Base-by-base conservation (phyloP, 2,329 filamentous ascomycete genomes). In the Teratosphaeria zuluensis region DNA sequence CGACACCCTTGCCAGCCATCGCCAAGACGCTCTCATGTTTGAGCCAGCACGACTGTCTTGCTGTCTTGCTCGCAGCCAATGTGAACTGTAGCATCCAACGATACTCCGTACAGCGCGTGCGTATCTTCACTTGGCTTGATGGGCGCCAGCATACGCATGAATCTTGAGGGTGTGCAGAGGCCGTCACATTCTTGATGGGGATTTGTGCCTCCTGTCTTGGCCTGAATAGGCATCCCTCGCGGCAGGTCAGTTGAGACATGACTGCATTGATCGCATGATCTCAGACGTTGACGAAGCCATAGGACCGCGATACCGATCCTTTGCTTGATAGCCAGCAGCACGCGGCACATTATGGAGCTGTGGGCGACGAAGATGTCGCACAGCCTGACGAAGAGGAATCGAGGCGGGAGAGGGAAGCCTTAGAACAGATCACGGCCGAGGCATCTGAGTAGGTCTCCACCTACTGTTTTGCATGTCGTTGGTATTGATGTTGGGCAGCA, bases 321-420 rank as follows among this genome's bases (percentile, higher is more conserved):
- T 74, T 80, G 52, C 73, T 80, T 54, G 73, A 72, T 57, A 74
- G 77, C 63, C 68, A 74, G 56, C 52, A 53, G 28, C 73, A 70
- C 69, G 74, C 68, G 51, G 72, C 71, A 42, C 72, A 76, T 53
- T 80, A 80, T 64, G 77, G 78, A 65, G 73, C 73, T 56, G 67
- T 73, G 59, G 67, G 69, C 46, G 55, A 71, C 58, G 69, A 69
- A 59, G 67, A 69, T 51, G 55, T 65, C 8, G 69, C 72, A 59
- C 75, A 76, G 66, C 75, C 74, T 35, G 77, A 80, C 64, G 76
- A 77, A 56, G 77, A 79, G 64, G 77, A 79, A 68, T 70, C 79
- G 56, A 70, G 74, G 59, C 73, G 76, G 62, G 75, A 78, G 65
- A 71, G 77, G 48, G 77, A 79, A 64, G 75, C 74, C 32, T 66